Percentiles rank a stretch among this genome's conserved stretches.
phyloP scores from a whole-genome alignment of 1,284 basidiomycete species.

The Calocybe gambosa region DNA sequence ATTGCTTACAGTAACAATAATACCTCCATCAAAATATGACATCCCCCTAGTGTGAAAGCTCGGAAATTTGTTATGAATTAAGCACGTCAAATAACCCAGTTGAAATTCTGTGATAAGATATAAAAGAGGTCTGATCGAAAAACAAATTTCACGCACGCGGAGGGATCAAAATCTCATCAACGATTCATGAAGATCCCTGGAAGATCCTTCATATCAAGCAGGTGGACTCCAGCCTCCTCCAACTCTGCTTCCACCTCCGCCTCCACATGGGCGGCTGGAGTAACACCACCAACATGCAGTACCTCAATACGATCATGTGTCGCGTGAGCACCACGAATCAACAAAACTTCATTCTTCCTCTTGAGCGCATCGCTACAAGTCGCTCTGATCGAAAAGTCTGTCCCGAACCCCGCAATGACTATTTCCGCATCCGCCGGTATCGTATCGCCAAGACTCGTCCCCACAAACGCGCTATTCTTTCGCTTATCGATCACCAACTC shows the following conservation, averaged over 20 bases:
- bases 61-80: no score
- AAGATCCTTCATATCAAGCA: slow-evolving; percentile 61
- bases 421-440: slow-evolving; percentile 50
- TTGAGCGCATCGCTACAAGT: slow-evolving; percentile 58
- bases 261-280: slow-evolving; percentile 45
- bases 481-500: slow-evolving; percentile 58
- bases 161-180: slow-evolving; percentile 38
- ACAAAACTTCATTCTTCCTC: slow-evolving; percentile 57
- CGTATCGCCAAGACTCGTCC: slow-evolving; percentile 43
- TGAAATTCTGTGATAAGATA: no score
- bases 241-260: slow-evolving; percentile 56
- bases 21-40: no score
- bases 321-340: slow-evolving; percentile 58
- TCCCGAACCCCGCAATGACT: slow-evolving; percentile 60
- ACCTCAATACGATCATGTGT: slow-evolving; percentile 61
- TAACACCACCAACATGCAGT: slow-evolving; percentile 46
- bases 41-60: no score
- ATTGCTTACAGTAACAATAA: no score
- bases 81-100: no score
- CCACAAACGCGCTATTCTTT: slow-evolving; percentile 65
- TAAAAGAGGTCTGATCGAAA: no score
- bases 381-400: slow-evolving; percentile 59
- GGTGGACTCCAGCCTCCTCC: slow-evolving; percentile 55
- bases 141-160: no score
- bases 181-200: slow-evolving; percentile 48